Evolutionary conservation across 1,284 basidiomycete genomes (phyloP), one percentile per base, ranked within the genome.

Genomic region (Austroboletus niveus): DNA sequence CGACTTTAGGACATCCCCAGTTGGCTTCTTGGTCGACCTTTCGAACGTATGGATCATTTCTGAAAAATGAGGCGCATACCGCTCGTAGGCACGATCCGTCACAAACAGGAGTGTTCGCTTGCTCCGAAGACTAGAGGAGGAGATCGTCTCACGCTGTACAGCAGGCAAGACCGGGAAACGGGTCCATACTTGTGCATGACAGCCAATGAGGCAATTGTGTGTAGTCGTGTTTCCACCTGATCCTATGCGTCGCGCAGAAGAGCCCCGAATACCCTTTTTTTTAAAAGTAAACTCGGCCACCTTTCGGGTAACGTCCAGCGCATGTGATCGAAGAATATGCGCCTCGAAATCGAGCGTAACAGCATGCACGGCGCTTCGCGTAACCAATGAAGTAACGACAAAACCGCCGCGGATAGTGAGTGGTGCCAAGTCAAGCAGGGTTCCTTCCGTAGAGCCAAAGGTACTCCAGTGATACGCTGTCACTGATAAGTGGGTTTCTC

Each of bases 151-250:
- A 4, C 79, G 71, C 40, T 72, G 72, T 31, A 85, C 73, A 0
- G 81, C 80, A 2, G 82, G 71, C 0, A 80, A 58, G 9, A 85
- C 81, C 0, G 84, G 82, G 58, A 81, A 85, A 4, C 81, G 77
- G 4, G 75, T 79, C 82, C 82, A 85, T 41, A 83, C 76, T n/a
- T 85, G 81, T 0, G 72, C 60, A 50, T 82, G 76, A 47, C 80
- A 83, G 51, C 83, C 79, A 8, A 85, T 63, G 8, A 85, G 65
- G 42, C 69, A 75, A 47, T 84, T 84, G 56, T 81, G 75, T 5
- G 59, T 52, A 0, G 49, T 45, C 2, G 31, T 47, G 8, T 22
- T 45, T 31, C 20, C 36, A 0, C 32, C 48, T 1, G 36, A 15
- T 11, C 32, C 53, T 4, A 67, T 42, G 58, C 66, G 54, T 6